These are phyloP conservation scores for Postia placenta DNA, from an alignment of 768 basidiomycete species.

Conservation along the genomic window DNA sequence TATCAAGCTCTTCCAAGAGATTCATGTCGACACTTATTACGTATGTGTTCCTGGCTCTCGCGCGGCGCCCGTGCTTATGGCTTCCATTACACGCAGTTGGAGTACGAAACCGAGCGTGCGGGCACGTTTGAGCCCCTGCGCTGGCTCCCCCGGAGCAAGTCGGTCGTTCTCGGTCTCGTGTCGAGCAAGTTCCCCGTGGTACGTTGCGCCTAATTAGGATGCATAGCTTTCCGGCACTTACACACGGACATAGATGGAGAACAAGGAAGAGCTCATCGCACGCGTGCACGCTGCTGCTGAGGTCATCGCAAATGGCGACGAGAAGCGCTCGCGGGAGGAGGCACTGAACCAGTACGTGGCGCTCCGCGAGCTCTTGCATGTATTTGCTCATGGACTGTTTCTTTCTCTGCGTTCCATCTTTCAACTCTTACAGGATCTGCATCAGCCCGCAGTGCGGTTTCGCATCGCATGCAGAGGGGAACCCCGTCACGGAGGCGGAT, in stretches of 20 bases:
- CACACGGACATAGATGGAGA: slow-evolving; percentile 28
- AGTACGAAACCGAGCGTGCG: slow-evolving; percentile 60
- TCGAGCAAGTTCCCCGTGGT: slow-evolving; percentile 36
- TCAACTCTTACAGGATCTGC: slow-evolving; percentile 25
- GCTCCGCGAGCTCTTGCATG: background rate
- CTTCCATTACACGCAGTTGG: too few relatives aligned
- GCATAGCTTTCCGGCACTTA: too few relatives aligned
- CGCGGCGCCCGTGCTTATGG: background rate
- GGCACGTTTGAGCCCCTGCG: slow-evolving; percentile 55
- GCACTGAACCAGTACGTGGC: slow-evolving; percentile 34
- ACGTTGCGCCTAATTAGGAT: slow-evolving; percentile 14
- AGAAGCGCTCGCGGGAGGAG: slow-evolving; percentile 30
- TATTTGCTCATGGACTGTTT: background rate
- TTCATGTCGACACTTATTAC: slow-evolving; percentile 50
- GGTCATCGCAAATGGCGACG: slow-evolving; percentile 33
- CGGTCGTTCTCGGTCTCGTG: slow-evolving; percentile 36
- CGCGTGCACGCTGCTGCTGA: slow-evolving; percentile 39
- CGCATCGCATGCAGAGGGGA: slow-evolving; percentile 41
- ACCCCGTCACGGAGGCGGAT: slow-evolving; percentile 30
- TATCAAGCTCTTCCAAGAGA: slow-evolving; percentile 47
- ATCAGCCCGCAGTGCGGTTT: slow-evolving; percentile 51
- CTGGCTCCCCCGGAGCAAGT: slow-evolving; percentile 40
- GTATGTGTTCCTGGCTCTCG: slow-evolving; percentile 8
- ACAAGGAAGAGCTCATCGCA: slow-evolving; percentile 31
- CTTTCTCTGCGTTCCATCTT: background rate